A percentile compares a stretch with the other conserved stretches of the same genome.
Evolutionary conservation across 306 rosid genomes (phyloP).

Genomic region (Prunus fruticosa): DNA sequence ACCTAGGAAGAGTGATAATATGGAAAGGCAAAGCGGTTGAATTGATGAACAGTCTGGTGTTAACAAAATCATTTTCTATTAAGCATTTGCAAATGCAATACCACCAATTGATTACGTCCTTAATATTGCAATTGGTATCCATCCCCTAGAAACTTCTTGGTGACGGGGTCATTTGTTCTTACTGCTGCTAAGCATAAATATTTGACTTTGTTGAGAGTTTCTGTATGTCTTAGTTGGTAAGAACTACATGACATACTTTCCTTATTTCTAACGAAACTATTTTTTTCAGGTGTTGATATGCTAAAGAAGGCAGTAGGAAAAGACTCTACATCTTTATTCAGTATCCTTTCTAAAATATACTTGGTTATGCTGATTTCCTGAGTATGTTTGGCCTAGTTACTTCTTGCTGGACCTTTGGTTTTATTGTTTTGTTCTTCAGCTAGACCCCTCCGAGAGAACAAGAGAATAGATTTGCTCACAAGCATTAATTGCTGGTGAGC

Average conservation of each 20-base stretch:
- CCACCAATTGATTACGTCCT: neutral
- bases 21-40: neutral
- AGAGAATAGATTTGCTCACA: neutral
- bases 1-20: neutral
- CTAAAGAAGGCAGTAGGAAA: conserved; percentile 89
- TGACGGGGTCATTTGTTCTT: neutral
- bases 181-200: neutral
- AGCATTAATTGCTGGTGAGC: neutral
- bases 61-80: neutral
- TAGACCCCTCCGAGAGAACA: neutral
- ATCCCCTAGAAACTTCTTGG: neutral
- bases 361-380: neutral
- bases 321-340: conserved; percentile 90
- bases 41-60: neutral
- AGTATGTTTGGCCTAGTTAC: neutral
- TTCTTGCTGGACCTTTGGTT: neutral
- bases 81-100: neutral
- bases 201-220: neutral
- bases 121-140: neutral
- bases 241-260: neutral
- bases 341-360: conserved; percentile 56
- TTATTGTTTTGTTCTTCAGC: neutral
- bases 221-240: neutral
- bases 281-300: conserved; percentile 77
- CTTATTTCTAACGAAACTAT: conserved; percentile 6